Conservation (phyloP, 164 flowering plant genomes). For the Malania oleifera region DNA sequence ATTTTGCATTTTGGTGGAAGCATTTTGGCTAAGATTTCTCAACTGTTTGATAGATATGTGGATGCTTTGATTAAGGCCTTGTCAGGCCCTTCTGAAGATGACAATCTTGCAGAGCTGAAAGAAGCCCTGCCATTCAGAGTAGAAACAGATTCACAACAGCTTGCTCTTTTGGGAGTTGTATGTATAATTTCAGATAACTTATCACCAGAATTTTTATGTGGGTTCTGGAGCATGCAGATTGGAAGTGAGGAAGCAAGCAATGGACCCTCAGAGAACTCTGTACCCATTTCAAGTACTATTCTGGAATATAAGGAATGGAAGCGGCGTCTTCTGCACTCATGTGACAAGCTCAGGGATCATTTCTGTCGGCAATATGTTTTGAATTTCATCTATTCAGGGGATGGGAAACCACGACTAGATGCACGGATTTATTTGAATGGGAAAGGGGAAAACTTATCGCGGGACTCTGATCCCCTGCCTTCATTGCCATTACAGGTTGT, state of each 20-base stretch:
- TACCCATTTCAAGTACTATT: slow-evolving; percentile 26
- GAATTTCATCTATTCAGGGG: slow-evolving; percentile 84
- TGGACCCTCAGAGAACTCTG: slow-evolving; percentile 34
- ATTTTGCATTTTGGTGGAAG: slow-evolving; percentile 76
- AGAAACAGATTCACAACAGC: slow-evolving; percentile 96
- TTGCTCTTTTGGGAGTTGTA: slow-evolving; percentile 84
- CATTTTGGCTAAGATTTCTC: slow-evolving; percentile 56
- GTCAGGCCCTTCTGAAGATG: slow-evolving; percentile 84
- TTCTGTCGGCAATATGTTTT: slow-evolving; percentile 92
- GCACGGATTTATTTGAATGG: slow-evolving; percentile 69
- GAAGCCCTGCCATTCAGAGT: slow-evolving; percentile 57
- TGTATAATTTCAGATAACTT: slow-evolving; percentile 81
- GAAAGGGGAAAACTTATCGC: slow-evolving; percentile 46
- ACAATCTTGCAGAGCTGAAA: slow-evolving; percentile 60
- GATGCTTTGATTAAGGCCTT: slow-evolving; percentile 66
- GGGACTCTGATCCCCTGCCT: slow-evolving; percentile 77
- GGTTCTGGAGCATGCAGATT: slow-evolving; percentile 43
- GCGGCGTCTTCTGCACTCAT: slow-evolving; percentile 79
- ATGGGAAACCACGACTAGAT: slow-evolving; percentile 72
- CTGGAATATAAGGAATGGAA: slow-evolving; percentile 85
- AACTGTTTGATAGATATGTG: slow-evolving; percentile 75
- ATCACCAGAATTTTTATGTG: slow-evolving; percentile 54
- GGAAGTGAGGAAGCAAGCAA: slow-evolving; percentile 38
- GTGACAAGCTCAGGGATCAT: slow-evolving; percentile 86
- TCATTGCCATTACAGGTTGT: slow-evolving; percentile 91